These are phyloP conservation scores for Cymodocea nodosa DNA, from an alignment of 116 monocot species.

Conservation along the genomic window DNA sequence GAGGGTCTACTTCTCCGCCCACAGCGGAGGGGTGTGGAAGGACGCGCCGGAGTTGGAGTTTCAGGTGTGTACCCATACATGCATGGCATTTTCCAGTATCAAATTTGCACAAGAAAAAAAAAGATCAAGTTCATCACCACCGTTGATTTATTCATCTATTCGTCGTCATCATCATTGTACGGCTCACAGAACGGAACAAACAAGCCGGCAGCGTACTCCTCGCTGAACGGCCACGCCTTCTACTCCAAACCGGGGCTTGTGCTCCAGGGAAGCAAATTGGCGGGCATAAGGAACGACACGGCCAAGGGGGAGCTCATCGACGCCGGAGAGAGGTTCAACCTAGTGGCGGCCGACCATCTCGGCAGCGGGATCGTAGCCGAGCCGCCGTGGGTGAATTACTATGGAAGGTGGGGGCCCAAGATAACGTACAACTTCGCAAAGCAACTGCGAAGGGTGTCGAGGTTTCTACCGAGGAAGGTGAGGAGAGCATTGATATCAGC, in stretches of 20 bases:
- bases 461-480: constrained; percentile 33
- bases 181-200: constrained; percentile 14
- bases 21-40: constrained; percentile 55
- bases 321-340: constrained; percentile 19
- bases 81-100: no score
- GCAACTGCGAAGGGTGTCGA: constrained; percentile 31
- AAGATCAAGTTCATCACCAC: no score
- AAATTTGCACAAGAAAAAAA: no score
- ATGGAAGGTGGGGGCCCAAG: constrained; percentile 73
- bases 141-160: no score
- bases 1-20: constrained; percentile 58
- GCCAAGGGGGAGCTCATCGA: constrained; percentile 41
- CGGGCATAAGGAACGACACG: constrained; percentile 60
- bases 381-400: constrained; percentile 64
- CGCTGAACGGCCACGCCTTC: constrained; percentile 58
- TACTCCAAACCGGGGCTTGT: constrained; percentile 45
- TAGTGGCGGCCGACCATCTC: constrained; percentile 45
- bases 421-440: constrained; percentile 27
- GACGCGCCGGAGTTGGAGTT: constrained; percentile 38
- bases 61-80: background rate
- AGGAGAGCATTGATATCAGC: constrained; percentile 23
- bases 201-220: constrained; percentile 42
- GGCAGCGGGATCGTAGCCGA: constrained; percentile 17
- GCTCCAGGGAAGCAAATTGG: constrained; percentile 31
- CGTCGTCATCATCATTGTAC: no score